phyloP scores from a whole-genome alignment of 768 basidiomycete species.

The Megacollybia marginata region DNA sequence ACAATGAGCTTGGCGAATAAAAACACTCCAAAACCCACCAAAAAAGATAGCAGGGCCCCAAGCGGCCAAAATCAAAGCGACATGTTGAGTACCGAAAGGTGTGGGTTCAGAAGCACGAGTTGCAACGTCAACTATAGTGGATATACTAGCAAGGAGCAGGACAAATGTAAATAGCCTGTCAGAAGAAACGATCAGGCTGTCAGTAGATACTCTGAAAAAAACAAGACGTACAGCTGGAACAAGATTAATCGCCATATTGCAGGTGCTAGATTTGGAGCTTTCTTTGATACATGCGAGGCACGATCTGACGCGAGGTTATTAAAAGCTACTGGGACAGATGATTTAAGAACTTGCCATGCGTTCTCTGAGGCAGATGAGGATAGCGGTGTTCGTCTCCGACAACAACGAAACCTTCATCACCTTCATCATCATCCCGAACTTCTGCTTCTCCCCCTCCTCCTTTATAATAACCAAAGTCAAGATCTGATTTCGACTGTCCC shows the following conservation, averaged over 20 bases:
- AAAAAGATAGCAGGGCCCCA: slow-evolving; percentile 57
- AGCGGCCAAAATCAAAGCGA: slow-evolving; percentile 48
- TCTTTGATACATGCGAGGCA: background rate
- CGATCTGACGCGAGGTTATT: background rate
- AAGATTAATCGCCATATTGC: slow-evolving; percentile 42
- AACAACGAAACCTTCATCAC: slow-evolving; percentile 3
- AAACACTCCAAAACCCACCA: slow-evolving; percentile 25
- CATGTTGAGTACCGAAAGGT: slow-evolving; percentile 59
- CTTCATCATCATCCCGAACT: slow-evolving; percentile 1
- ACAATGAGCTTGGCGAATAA: background rate
- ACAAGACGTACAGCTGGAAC: slow-evolving; percentile 41
- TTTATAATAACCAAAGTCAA: background rate
- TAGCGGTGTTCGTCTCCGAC: slow-evolving; percentile 1
- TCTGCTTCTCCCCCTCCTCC: slow-evolving; percentile 2
- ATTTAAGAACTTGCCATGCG: background rate
- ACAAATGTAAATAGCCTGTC: slow-evolving; percentile 34
- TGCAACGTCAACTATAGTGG: slow-evolving; percentile 44
- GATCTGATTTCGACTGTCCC: background rate
- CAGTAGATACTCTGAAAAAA: too few relatives aligned
- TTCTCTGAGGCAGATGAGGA: background rate
- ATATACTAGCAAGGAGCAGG: slow-evolving; percentile 42
- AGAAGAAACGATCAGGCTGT: slow-evolving; percentile 6
- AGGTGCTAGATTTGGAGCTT: slow-evolving; percentile 6
- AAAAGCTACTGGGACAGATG: background rate
- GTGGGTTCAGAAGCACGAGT: slow-evolving; percentile 29